Percentiles rank a stretch among this genome's conserved stretches.
These are phyloP conservation scores for Magnusiomyces suaveolens DNA, from an alignment of 1,139 yeast genomes.

Conservation along the genomic window DNA sequence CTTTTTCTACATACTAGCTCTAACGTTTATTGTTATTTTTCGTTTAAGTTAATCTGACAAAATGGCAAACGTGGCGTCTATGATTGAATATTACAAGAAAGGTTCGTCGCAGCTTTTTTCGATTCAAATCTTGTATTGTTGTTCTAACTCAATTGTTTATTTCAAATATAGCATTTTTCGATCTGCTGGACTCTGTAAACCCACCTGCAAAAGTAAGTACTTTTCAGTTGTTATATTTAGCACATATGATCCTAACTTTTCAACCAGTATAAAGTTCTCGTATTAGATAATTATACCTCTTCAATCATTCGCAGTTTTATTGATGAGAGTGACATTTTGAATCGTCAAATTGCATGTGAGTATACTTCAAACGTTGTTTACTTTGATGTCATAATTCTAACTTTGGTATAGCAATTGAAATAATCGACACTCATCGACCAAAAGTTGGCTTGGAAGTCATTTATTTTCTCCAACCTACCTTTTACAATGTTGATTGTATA, in stretches of 20 bases:
- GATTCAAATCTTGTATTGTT: neutral
- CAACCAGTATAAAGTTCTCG: slow-evolving; percentile 34
- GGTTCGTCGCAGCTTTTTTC: neutral
- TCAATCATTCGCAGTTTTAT: slow-evolving; percentile 31
- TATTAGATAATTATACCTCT: slow-evolving; percentile 34
- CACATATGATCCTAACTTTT: neutral
- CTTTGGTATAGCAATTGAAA: slow-evolving; percentile 37
- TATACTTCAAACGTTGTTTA: neutral
- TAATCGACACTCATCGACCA: slow-evolving; percentile 41
- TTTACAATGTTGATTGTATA: slow-evolving; percentile 48
- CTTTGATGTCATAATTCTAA: neutral
- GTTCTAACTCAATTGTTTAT: neutral
- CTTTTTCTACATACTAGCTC: neutral
- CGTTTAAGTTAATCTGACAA: neutral
- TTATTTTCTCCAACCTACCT: slow-evolving; percentile 48
- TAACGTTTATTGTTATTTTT: neutral
- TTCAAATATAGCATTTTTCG: slow-evolving; percentile 23
- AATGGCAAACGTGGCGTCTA: slow-evolving; percentile 4
- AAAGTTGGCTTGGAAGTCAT: slow-evolving; percentile 50
- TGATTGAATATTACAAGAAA: slow-evolving; percentile 10
- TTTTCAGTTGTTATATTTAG: slow-evolving; percentile 17
- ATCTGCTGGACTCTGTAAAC: slow-evolving; percentile 27
- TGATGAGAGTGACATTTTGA: slow-evolving; percentile 33
- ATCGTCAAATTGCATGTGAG: slow-evolving; percentile 31
- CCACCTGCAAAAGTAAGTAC: slow-evolving; percentile 22